Conservation (phyloP, 148 eudicot species). For the Vaccinium vitisidaea region DNA sequence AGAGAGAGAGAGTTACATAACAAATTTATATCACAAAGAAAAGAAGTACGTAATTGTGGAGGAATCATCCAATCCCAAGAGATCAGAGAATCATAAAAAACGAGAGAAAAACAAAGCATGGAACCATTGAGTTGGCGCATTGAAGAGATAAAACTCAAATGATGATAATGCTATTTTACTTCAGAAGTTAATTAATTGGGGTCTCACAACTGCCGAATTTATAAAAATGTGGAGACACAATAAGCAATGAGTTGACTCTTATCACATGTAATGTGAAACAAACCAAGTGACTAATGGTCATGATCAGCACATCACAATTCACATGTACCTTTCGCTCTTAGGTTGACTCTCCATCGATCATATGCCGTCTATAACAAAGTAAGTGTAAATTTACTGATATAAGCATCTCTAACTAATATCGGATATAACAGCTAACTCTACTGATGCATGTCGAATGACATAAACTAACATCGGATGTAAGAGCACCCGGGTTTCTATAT, state of each 20-base stretch:
- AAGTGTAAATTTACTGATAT: neutral
- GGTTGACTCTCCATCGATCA: neutral
- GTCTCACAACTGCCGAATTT: too few relatives aligned
- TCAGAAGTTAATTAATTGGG: neutral
- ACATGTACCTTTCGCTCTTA: neutral
- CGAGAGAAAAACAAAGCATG: too few relatives aligned
- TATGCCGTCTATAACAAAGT: neutral
- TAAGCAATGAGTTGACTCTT: neutral
- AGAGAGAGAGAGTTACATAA: too few relatives aligned
- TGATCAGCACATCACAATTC: neutral
- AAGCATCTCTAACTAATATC: neutral
- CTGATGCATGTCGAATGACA: too few relatives aligned
- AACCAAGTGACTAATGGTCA: neutral
- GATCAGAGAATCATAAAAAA: too few relatives aligned
- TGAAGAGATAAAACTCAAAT: neutral
- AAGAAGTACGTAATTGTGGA: too few relatives aligned
- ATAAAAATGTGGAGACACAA: neutral
- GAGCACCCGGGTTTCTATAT: too few relatives aligned
- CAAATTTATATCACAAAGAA: too few relatives aligned
- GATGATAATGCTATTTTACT: neutral
- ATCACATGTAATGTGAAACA: neutral
- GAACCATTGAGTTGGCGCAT: neutral
- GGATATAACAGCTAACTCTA: too few relatives aligned
- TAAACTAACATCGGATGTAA: too few relatives aligned
- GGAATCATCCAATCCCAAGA: too few relatives aligned